Evolutionary conservation across 2,329 filamentous ascomycete genomes (phyloP), one percentile per base, ranked within the genome.

Genomic region (Delphinella strobiligena): DNA sequence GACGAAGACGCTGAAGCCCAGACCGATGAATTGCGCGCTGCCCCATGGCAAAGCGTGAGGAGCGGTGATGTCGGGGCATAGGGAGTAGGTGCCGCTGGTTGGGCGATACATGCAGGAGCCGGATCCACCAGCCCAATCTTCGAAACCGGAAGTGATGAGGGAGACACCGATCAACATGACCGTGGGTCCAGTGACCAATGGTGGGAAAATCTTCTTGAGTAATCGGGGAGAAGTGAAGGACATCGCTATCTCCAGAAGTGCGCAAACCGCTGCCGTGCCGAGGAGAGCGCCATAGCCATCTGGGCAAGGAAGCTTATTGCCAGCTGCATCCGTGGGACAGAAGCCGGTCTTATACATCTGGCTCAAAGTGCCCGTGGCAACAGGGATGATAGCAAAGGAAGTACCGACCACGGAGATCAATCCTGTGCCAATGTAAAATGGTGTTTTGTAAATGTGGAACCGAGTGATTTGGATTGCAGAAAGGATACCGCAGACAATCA

Each of bases 261-360:
- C 64, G 48, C 65, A 68, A 39, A 59, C 48, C 34, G 55, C 59
- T 7, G 56, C 56, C 0, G 84, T 88, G 12, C 82, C 84, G 14
- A 89, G 64, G 34, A 89, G 68, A 2, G 77, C 75, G 3, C 84
- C 84, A 56, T 87, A 89, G 1, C 78, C 84, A 36, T 81, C 69
- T 0, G 82, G 83, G 47, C 84, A 89, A 1, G 82, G 79, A 1
- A 87, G 66, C 31, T 67, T 71, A n/a, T 68, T 77, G 30, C 82
- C 82, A 37, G 76, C 67, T 1, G 66, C 66, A 40, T 69, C 74
- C 0, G 58, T 56, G 1, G 75, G 76, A 46, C 78, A 82, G 47
- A 71, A 81, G 4, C 83, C 83, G 42, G 79, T 82, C 35, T 64
- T 64, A 55, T 89, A 89, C 81, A 88, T 89, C 54, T 89, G 82